Percentiles rank a stretch among this genome's conserved stretches.
Evolutionary conservation across 805 yeast species (phyloP).

Genomic region (Myxozyma melibiosi): DNA sequence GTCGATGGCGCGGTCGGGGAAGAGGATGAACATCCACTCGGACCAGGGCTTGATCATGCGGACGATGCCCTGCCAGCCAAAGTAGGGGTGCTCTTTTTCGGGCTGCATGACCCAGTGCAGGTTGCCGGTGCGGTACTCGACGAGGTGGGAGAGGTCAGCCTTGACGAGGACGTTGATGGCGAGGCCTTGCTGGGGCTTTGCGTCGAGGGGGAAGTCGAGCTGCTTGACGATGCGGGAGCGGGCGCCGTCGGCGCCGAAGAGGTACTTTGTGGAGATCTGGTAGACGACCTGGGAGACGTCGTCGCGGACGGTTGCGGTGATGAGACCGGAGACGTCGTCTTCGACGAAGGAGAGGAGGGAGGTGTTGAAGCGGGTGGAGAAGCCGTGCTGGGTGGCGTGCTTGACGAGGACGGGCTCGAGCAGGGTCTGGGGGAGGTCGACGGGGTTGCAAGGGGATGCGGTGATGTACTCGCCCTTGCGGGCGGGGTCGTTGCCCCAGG

Average conservation of each 20-base stretch:
- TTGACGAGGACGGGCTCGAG: conserved; percentile 1
- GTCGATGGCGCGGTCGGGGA: neutral
- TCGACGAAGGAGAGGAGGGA: neutral
- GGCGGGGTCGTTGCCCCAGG: conserved; percentile 1
- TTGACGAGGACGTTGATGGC: conserved; percentile 1
- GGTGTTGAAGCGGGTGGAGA: neutral
- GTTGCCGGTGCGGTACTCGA: neutral
- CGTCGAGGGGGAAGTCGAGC: conserved; percentile 1
- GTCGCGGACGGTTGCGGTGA: neutral
- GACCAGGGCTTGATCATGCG: conserved; percentile 1
- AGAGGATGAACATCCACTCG: conserved; percentile 4
- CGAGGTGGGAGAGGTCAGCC: conserved; percentile 1
- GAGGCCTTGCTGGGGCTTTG: neutral
- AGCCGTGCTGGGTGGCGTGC: neutral
- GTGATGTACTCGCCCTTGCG: neutral
- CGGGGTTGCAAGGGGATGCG: neutral
- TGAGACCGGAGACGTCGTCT: neutral
- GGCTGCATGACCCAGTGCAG: conserved; percentile 2
- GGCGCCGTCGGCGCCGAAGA: neutral
- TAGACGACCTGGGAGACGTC: neutral
- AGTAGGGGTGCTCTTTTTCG: neutral
- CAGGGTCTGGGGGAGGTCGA: neutral
- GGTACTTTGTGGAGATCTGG: neutral
- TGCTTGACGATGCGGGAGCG: neutral
- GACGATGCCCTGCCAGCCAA: conserved; percentile 1